phyloP scores from a whole-genome alignment of 768 basidiomycete genomes.

The Termitomyces heimii region DNA sequence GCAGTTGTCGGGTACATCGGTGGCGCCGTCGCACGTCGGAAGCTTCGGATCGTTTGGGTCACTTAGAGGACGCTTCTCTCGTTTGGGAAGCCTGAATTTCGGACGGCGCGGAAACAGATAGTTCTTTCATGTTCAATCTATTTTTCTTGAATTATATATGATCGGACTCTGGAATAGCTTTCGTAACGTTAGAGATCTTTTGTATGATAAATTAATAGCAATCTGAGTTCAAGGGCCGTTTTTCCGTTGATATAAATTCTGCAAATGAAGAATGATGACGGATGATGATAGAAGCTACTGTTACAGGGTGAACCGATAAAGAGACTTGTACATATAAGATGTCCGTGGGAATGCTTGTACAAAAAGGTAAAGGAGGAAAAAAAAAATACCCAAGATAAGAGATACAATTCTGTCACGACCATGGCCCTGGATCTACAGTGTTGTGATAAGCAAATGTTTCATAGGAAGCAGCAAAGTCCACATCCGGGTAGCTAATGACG shows the following conservation, averaged over 20 bases:
- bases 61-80: constrained; percentile 67
- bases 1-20: constrained; percentile 50
- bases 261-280: constrained; percentile 1
- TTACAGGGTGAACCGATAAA: constrained; percentile 6
- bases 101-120: constrained; percentile 38
- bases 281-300: constrained; percentile 8
- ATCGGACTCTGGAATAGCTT: not conserved
- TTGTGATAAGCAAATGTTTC: constrained; percentile 10
- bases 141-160: constrained; percentile 3
- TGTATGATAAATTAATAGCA: constrained; percentile 6
- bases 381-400: not conserved
- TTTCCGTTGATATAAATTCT: constrained; percentile 2
- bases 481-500: constrained; percentile 12
- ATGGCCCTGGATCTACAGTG: constrained; percentile 10
- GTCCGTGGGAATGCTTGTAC: constrained; percentile 10
- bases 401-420: constrained; percentile 4
- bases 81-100: constrained; percentile 71
- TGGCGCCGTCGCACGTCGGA: constrained; percentile 59
- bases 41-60: constrained; percentile 54
- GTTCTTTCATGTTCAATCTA: constrained; percentile 12
- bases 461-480: constrained; percentile 12
- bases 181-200: constrained; percentile 1
- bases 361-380: too few relatives aligned
- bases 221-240: not conserved
- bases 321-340: constrained; percentile 8